Percentiles rank a stretch among this genome's conserved stretches.
phyloP scores from a whole-genome alignment of 2,329 filamentous ascomycete species.

The Aspergillus vadensis region DNA sequence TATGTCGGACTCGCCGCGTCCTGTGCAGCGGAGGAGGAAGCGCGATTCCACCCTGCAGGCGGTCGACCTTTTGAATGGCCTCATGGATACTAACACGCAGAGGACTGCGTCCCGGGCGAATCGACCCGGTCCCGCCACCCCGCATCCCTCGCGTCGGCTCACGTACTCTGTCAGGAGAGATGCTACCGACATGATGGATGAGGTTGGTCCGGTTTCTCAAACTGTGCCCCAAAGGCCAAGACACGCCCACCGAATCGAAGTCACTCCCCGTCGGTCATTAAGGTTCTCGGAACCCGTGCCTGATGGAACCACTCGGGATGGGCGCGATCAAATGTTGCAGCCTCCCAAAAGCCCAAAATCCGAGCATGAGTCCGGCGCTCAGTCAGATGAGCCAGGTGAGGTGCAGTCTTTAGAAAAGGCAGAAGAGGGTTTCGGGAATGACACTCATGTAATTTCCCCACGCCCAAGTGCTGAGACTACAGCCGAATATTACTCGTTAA shows the following conservation, averaged over 20 bases:
- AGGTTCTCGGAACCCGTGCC: neutral
- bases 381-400: neutral
- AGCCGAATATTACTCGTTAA: neutral
- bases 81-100: constrained; percentile 13
- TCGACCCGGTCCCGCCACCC: constrained; percentile 5
- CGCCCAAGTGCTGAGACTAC: neutral
- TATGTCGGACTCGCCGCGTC: constrained; percentile 17
- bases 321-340: neutral
- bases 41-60: constrained; percentile 18
- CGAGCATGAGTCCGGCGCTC: neutral
- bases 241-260: neutral
- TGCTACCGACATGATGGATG: neutral
- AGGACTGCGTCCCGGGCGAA: neutral
- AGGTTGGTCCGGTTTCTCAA: neutral
- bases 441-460: neutral
- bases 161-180: neutral
- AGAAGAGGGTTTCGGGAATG: neutral
- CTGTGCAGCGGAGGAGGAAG: constrained; percentile 15
- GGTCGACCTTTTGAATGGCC: constrained; percentile 26
- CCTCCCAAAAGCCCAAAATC: neutral
- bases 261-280: neutral
- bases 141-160: constrained; percentile 4
- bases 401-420: too few species aligned
- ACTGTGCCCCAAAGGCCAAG: neutral
- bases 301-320: neutral